These are phyloP conservation scores for Aspergillus flavus DNA, from an alignment of 2,329 filamentous ascomycete genomes.

Conservation along the genomic window DNA sequence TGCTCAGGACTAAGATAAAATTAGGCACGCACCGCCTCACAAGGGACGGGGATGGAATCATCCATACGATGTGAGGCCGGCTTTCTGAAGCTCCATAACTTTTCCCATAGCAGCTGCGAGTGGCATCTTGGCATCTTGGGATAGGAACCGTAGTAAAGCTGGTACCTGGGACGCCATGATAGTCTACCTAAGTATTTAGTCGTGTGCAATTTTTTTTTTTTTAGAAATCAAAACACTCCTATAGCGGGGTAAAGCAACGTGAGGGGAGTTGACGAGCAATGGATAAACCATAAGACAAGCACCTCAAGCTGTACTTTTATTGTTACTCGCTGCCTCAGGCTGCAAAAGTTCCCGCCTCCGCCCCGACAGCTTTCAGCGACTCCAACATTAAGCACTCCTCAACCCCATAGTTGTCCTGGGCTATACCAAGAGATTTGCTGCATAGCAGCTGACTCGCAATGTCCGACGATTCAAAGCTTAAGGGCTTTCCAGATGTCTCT, in stretches of 20 bases:
- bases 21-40: conserved; percentile 8
- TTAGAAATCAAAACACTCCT: not conserved
- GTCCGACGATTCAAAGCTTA: conserved; percentile 42
- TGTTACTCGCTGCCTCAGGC: conserved; percentile 16
- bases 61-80: conserved; percentile 46
- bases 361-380: conserved; percentile 13
- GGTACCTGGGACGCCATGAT: conserved; percentile 38
- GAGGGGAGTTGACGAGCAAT: not conserved
- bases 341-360: conserved; percentile 20
- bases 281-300: not conserved
- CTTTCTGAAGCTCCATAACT: conserved; percentile 56
- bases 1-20: conserved; percentile 36
- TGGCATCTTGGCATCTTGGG: conserved; percentile 60
- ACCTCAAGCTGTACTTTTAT: not conserved
- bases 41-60: not conserved
- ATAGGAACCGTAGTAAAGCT: conserved; percentile 58
- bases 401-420: not conserved
- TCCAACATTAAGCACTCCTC: not conserved
- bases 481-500: conserved; percentile 69
- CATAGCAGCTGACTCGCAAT: conserved; percentile 32
- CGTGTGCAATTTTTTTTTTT: not conserved
- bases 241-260: not conserved
- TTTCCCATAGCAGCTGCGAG: conserved; percentile 58
- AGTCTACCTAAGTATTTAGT: not conserved
- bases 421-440: conserved; percentile 20